Percentiles rank a stretch among this genome's conserved stretches.
phyloP scores from a whole-genome alignment of 2,329 filamentous ascomycete genomes.

The Fusarium sp. region DNA sequence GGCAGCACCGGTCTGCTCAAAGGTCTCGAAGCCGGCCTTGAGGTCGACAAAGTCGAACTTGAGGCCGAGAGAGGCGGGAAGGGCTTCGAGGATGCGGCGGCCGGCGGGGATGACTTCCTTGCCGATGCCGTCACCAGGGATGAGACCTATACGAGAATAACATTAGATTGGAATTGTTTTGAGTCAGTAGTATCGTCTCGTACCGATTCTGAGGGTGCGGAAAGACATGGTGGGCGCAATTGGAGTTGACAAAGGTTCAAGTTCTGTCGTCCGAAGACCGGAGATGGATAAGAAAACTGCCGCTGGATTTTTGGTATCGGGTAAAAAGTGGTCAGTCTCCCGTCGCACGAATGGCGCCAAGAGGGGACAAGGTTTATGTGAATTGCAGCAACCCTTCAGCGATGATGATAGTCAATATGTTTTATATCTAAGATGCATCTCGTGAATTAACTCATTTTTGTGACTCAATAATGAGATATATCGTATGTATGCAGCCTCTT shows the following conservation, averaged over 20 bases:
- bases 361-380: constrained; percentile 34
- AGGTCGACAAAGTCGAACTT: constrained; percentile 96
- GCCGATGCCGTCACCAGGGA: constrained; percentile 98
- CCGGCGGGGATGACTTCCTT: constrained; percentile 98
- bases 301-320: constrained; percentile 33
- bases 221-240: constrained; percentile 56
- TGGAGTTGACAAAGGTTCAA: constrained; percentile 41
- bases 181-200: constrained; percentile 1
- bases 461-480: neutral
- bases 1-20: constrained; percentile 89
- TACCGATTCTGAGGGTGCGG: constrained; percentile 61
- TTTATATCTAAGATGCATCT: neutral
- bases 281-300: constrained; percentile 41
- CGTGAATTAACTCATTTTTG: neutral
- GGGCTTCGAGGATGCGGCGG: constrained; percentile 90
- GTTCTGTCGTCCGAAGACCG: constrained; percentile 49
- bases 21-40: constrained; percentile 92
- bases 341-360: constrained; percentile 29
- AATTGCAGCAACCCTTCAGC: constrained; percentile 4
- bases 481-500: neutral
- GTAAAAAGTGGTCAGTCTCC: constrained; percentile 30
- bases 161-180: constrained; percentile 1
- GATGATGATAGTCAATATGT: neutral
- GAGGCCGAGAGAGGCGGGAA: constrained; percentile 90
- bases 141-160: constrained; percentile 77